These are phyloP conservation scores for Favolaschia claudopus DNA, from an alignment of 768 basidiomycete species.

Conservation along the genomic window DNA sequence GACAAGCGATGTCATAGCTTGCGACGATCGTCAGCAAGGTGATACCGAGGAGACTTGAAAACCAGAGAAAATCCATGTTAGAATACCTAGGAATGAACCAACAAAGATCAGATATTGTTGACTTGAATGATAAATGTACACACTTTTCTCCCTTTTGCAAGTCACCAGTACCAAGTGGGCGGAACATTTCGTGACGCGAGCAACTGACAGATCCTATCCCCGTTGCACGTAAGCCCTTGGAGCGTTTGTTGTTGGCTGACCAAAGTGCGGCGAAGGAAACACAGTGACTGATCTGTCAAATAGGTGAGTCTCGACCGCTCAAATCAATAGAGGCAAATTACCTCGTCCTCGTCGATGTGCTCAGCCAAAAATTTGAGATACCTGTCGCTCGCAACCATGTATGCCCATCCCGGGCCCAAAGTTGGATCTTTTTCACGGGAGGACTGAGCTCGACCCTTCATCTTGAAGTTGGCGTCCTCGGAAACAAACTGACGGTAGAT, in stretches of 20 bases:
- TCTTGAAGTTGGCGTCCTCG: constrained; percentile 28
- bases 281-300: constrained; percentile 24
- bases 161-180: constrained; percentile 31
- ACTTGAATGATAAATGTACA: not conserved
- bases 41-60: constrained; percentile 5
- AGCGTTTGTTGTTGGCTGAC: constrained; percentile 20
- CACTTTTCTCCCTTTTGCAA: constrained; percentile 35
- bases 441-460: constrained; percentile 17
- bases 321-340: not conserved
- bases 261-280: constrained; percentile 15
- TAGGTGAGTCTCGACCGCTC: not conserved
- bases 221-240: constrained; percentile 27
- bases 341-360: constrained; percentile 1
- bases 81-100: constrained; percentile 29
- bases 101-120: not conserved
- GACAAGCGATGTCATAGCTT: constrained; percentile 37
- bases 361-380: constrained; percentile 11
- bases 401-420: constrained; percentile 18
- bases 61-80: constrained; percentile 32
- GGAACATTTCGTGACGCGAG: constrained; percentile 22
- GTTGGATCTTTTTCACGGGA: constrained; percentile 19
- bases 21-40: not conserved
- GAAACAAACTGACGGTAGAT: constrained; percentile 17
- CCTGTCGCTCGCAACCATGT: constrained; percentile 18
- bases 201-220: constrained; percentile 31